Base-by-base conservation (phyloP, 2,329 filamentous ascomycete genomes). In the Pseudopithomyces chartarum region DNA sequence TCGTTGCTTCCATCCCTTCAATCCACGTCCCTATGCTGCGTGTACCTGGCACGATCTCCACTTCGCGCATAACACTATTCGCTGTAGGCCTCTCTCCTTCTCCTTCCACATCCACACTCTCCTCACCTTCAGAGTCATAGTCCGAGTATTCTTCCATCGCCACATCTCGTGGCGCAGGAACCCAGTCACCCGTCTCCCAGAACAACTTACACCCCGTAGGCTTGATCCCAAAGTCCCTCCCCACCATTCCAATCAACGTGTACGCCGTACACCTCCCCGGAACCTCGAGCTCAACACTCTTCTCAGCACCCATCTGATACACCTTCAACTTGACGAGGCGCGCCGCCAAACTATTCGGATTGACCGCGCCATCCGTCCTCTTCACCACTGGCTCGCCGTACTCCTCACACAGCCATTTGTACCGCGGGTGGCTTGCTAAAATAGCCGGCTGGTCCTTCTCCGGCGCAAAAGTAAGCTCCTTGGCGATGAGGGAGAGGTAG, bases 161-260 rank as follows among this genome's bases (percentile, higher is more conserved):
- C 82, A 63, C 86, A 85, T 8, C 84, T 2, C 84, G 62, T 84
- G 66, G 62, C 0, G 92, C 87, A 0, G 91, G 91, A 73, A 97
- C 92, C 86, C 90, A 91, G 74, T 97, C 93, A 19, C 91, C 91
- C 8, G 92, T 97, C 78, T 97, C 92, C 90, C 91, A 96, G 0
- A 95, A 79, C 47, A 98, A 74, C 39, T 81, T 83, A 58, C 94
- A 78, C 40, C 78, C 77, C 60, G 91, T 80, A 0, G 92, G 90
- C 45, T 82, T 76, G 11, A 90, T 64, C 1, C 77, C 80, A 67
- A 96, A 91, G n/a, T 89, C 73, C 62, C 85, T 87, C 0, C 88
- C 89, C 0, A 91, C 88, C 8, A 96, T 81, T 0, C 91, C 90
- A 70, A 95, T 90, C 15, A 97, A 84, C 2, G 87, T 84, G 67